Evolutionary conservation across 768 basidiomycete species (phyloP).

Genomic region (Tylopilus subfusipes): DNA sequence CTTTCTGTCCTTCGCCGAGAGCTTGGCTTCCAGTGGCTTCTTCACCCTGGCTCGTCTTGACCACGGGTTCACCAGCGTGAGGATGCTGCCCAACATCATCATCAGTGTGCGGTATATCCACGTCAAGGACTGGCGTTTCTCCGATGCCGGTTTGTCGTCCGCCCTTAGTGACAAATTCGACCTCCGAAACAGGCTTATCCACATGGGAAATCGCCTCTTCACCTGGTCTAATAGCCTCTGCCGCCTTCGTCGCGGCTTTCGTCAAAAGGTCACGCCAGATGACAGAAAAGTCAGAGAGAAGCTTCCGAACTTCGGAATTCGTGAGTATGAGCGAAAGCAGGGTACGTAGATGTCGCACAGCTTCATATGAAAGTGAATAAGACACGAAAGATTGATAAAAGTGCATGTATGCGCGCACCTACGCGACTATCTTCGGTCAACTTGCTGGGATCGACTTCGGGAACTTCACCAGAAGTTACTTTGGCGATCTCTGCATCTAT

Average conservation of each 20-base stretch:
- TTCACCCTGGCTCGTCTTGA: constrained; percentile 33
- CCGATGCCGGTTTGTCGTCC: constrained; percentile 40
- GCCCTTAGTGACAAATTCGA: constrained; percentile 56
- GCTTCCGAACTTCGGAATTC: constrained; percentile 90
- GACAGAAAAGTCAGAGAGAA: constrained; percentile 71
- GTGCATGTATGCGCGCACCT: constrained; percentile 40
- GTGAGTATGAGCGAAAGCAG: constrained; percentile 83
- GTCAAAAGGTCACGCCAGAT: constrained; percentile 85
- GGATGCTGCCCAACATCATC: constrained; percentile 48
- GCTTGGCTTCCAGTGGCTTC: constrained; percentile 30
- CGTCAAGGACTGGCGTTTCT: constrained; percentile 47
- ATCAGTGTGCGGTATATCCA: constrained; percentile 45
- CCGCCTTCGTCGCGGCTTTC: constrained; percentile 66
- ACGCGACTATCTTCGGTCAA: constrained; percentile 55
- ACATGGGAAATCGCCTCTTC: constrained; percentile 59
- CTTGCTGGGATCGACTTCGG: constrained; percentile 54
- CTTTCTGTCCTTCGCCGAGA: constrained; percentile 13
- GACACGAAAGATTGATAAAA: background rate
- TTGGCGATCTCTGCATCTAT: constrained; percentile 38
- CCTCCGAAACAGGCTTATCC: constrained; percentile 65
- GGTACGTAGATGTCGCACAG: constrained; percentile 83
- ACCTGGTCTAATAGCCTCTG: constrained; percentile 62
- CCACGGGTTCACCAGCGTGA: constrained; percentile 39
- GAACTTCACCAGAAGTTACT: constrained; percentile 37
- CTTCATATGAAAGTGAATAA: constrained; percentile 38